Percentiles rank a stretch among this genome's conserved stretches.
Conservation (phyloP, 176 grass and related monocot genomes). For the Tillandsia fasciculata region DNA sequence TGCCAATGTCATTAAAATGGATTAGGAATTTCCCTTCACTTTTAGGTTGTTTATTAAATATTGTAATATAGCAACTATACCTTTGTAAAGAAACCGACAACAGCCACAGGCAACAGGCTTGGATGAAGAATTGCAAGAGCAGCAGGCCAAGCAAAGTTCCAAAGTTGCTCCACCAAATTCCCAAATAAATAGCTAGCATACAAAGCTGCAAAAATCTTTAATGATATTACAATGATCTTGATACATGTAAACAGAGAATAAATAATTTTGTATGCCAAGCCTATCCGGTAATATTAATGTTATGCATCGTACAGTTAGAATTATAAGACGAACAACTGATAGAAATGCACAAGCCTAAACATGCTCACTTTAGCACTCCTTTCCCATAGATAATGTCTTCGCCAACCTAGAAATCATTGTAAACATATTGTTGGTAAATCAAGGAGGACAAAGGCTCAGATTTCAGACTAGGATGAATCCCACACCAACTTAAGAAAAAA, state of each 20-base stretch:
- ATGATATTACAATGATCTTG: slow-evolving; percentile 21
- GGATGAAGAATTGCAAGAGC: slow-evolving; percentile 79
- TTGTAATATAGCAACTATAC: slow-evolving; percentile 22
- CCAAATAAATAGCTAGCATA: slow-evolving; percentile 84
- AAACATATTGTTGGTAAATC: no score
- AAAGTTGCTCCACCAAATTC: slow-evolving; percentile 88
- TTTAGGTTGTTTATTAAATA: background rate
- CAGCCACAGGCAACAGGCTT: slow-evolving; percentile 77
- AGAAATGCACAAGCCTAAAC: background rate
- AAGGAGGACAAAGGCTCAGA: background rate
- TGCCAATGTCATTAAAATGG: slow-evolving; percentile 30
- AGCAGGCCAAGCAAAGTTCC: slow-evolving; percentile 94
- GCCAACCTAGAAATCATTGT: background rate
- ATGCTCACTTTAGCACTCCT: background rate
- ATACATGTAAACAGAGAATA: background rate
- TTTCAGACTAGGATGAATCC: background rate
- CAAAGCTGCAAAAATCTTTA: slow-evolving; percentile 49
- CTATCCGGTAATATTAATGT: background rate
- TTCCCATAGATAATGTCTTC: background rate
- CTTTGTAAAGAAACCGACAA: slow-evolving; percentile 95
- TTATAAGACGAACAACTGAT: background rate
- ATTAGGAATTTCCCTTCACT: slow-evolving; percentile 4
- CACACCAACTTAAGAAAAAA: no score
- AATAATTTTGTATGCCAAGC: background rate
- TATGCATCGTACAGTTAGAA: background rate